phyloP scores from a whole-genome alignment of 768 basidiomycete genomes.

The Podaxis sp. region DNA sequence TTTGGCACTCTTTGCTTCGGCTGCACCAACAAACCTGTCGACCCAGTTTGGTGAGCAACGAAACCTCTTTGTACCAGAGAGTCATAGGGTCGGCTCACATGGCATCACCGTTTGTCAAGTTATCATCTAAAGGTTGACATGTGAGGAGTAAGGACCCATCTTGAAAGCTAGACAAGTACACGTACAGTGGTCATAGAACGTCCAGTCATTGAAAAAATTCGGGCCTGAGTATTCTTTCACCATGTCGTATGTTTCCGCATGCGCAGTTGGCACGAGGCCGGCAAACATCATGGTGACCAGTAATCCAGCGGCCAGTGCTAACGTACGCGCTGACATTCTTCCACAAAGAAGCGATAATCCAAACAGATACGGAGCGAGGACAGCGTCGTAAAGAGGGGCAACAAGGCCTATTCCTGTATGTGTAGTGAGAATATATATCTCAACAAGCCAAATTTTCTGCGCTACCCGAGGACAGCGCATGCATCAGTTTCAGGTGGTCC shows the following conservation, averaged over 20 bases:
- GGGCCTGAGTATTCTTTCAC: conserved; percentile 56
- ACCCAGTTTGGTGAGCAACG: conserved; percentile 29
- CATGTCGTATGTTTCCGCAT: conserved; percentile 40
- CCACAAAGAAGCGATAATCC: not conserved
- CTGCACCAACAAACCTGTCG: conserved; percentile 52
- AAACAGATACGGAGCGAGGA: not conserved
- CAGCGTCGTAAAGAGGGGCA: not conserved
- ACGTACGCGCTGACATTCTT: not conserved
- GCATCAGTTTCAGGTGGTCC: no score
- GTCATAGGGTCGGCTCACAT: conserved; percentile 31
- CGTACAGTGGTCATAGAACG: conserved; percentile 59
- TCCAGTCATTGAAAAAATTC: conserved; percentile 68
- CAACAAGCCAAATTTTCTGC: no score
- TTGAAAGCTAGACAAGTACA: conserved; percentile 9
- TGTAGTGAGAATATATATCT: no score
- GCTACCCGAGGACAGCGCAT: no score
- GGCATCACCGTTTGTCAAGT: conserved; percentile 66
- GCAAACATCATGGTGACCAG: not conserved
- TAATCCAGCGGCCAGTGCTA: not conserved
- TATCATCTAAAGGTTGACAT: conserved; percentile 46
- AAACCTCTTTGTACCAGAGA: not conserved
- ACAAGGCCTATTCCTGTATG: no score
- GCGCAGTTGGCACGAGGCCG: not conserved
- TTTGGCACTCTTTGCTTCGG: conserved; percentile 40
- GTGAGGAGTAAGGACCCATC: not conserved